These are phyloP conservation scores for Podaxis sp. DNA, from an alignment of 768 basidiomycete genomes.

Conservation along the genomic window DNA sequence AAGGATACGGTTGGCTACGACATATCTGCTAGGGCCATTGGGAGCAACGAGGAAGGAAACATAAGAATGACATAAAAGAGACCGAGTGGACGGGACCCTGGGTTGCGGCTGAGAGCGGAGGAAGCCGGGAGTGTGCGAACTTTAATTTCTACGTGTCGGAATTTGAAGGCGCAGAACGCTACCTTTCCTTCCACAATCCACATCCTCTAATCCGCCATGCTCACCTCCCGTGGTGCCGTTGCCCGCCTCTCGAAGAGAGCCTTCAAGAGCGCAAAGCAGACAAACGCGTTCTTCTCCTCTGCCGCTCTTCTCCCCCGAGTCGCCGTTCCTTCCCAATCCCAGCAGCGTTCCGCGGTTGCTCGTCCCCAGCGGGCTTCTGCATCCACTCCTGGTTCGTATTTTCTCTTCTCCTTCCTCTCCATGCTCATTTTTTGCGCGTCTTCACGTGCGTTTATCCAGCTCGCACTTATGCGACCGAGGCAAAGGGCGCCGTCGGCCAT, in stretches of 20 bases:
- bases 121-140: conserved; percentile 51
- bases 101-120: conserved; percentile 29
- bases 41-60: background rate
- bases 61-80: conserved; percentile 5
- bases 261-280: conserved; percentile 70
- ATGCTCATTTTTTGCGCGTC: conserved; percentile 22
- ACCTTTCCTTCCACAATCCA: conserved; percentile 27
- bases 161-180: conserved; percentile 28
- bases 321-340: conserved; percentile 42
- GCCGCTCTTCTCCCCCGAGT: conserved; percentile 60
- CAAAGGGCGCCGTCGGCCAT: conserved; percentile 66
- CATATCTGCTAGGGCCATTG: background rate
- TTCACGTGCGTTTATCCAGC: conserved; percentile 38
- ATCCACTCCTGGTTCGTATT: conserved; percentile 52
- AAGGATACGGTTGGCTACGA: background rate
- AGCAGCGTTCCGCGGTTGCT: conserved; percentile 45
- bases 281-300: conserved; percentile 80
- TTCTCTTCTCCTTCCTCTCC: conserved; percentile 16
- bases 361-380: conserved; percentile 51
- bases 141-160: conserved; percentile 47
- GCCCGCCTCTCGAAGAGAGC: conserved; percentile 87
- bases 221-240: conserved; percentile 84
- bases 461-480: conserved; percentile 91
- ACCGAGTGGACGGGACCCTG: background rate
- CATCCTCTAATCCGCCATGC: conserved; percentile 56